These are phyloP conservation scores for Yamadazyma triangularis DNA, from an alignment of 1,139 yeast species.

Conservation along the genomic window DNA sequence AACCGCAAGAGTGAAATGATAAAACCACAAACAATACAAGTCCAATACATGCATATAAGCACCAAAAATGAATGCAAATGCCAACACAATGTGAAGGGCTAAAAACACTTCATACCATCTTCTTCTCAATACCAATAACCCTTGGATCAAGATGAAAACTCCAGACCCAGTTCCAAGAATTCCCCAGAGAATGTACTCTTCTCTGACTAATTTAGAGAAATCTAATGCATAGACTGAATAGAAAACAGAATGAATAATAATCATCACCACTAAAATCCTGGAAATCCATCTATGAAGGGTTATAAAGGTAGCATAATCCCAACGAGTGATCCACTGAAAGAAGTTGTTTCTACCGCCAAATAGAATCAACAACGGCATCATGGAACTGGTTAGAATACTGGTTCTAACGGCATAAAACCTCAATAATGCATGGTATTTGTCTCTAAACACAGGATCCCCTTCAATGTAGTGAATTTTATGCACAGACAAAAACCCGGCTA, in stretches of 20 bases:
- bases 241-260: conserved; percentile 35
- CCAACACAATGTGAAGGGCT: conserved; percentile 55
- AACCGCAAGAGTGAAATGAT: conserved; percentile 50
- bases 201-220: conserved; percentile 6
- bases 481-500: conserved; percentile 36
- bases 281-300: conserved; percentile 60
- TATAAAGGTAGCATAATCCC: conserved; percentile 57
- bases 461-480: conserved; percentile 18
- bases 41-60: conserved; percentile 56
- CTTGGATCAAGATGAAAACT: conserved; percentile 39
- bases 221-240: conserved; percentile 18
- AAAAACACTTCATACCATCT: conserved; percentile 62
- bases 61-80: conserved; percentile 49
- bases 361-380: conserved; percentile 48
- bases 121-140: conserved; percentile 50
- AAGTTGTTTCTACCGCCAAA: conserved; percentile 64
- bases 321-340: conserved; percentile 51
- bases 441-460: conserved; percentile 26
- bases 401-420: conserved; percentile 51
- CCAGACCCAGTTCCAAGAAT: conserved; percentile 37
- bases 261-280: conserved; percentile 37
- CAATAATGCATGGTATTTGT: conserved; percentile 11
- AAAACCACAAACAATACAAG: conserved; percentile 47
- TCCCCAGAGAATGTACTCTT: conserved; percentile 51
- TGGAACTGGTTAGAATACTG: conserved; percentile 51